phyloP scores from a whole-genome alignment of 2,329 filamentous ascomycete genomes.

The Grosmannia penicillata region DNA sequence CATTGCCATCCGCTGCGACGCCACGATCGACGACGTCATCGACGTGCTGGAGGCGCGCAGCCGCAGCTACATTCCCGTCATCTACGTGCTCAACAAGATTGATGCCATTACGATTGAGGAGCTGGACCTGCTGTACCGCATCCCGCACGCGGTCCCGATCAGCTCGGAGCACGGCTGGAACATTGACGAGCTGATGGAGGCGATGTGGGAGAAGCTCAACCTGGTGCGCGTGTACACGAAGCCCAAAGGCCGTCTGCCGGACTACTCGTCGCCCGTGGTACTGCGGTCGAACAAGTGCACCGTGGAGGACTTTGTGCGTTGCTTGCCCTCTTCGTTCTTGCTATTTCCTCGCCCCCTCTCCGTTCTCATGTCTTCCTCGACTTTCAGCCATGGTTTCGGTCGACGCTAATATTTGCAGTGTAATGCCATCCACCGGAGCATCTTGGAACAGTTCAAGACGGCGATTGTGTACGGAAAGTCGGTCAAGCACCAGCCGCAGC shows the following conservation, averaged over 20 bases:
- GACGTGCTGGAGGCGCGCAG: constrained; percentile 90
- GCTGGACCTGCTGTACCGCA: constrained; percentile 87
- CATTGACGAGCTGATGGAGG: constrained; percentile 87
- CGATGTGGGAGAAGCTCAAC: constrained; percentile 93
- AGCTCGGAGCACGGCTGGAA: constrained; percentile 98
- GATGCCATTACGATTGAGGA: constrained; percentile 97
- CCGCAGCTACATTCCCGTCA: constrained; percentile 94
- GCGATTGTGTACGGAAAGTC: constrained; percentile 96
- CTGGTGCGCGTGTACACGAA: constrained; percentile 93
- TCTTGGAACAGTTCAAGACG: constrained; percentile 87
- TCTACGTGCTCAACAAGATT: constrained; percentile 98
- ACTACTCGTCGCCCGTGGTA: constrained; percentile 86
- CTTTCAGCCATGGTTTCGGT: not conserved
- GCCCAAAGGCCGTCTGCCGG: constrained; percentile 86
- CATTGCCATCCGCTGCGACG: constrained; percentile 94
- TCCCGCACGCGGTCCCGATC: constrained; percentile 93
- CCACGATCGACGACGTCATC: constrained; percentile 92
- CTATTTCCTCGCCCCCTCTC: not conserved
- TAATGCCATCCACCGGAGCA: constrained; percentile 91
- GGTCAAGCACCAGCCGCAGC: constrained; percentile 96
- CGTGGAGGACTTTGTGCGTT: constrained; percentile 89
- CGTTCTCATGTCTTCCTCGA: not conserved
- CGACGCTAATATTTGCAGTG: constrained; percentile 41
- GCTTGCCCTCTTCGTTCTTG: not conserved
- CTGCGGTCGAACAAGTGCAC: constrained; percentile 70